Evolutionary conservation across 148 eudicot genomes (phyloP).

Genomic region (Vaccinium darrowii): DNA sequence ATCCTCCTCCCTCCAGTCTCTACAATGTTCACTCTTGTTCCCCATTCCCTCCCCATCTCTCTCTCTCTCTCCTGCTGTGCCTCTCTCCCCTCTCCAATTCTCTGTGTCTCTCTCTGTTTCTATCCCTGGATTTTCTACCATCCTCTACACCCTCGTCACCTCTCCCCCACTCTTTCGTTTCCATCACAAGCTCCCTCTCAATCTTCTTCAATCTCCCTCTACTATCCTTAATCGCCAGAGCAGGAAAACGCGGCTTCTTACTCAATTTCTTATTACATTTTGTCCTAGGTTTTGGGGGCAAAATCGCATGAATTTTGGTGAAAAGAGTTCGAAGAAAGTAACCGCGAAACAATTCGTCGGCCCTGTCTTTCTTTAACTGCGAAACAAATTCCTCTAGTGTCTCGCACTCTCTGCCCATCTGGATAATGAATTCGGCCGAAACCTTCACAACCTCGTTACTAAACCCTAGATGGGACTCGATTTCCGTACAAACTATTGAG

Average conservation of each 20-base stretch:
- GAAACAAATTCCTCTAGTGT: constrained; percentile 63
- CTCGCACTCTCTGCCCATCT: constrained; percentile 53
- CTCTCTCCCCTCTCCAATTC: constrained; percentile 19
- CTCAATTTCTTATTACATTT: constrained; percentile 21
- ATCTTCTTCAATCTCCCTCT: constrained; percentile 46
- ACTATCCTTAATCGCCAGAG: constrained; percentile 60
- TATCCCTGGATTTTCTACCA: not conserved
- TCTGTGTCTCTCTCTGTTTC: not conserved
- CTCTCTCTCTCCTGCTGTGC: constrained; percentile 23
- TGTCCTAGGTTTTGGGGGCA: constrained; percentile 58
- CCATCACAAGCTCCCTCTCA: constrained; percentile 45
- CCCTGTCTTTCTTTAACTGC: constrained; percentile 53
- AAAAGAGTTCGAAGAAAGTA: constrained; percentile 67
- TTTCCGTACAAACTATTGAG: constrained; percentile 78
- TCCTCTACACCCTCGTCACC: not conserved
- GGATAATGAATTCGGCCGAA: constrained; percentile 71
- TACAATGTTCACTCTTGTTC: not conserved
- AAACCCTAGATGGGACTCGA: constrained; percentile 69
- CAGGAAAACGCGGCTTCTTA: constrained; percentile 32
- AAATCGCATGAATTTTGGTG: constrained; percentile 86
- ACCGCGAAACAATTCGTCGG: constrained; percentile 67
- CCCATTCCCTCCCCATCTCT: constrained; percentile 29
- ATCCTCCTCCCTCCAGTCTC: not conserved
- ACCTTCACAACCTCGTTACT: constrained; percentile 68
- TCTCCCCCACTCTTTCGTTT: constrained; percentile 16